A percentile compares a stretch with the other conserved stretches of the same genome.
These are phyloP conservation scores for Stagonosporopsis vannaccii DNA, from an alignment of 2,329 filamentous ascomycete genomes.

Conservation along the genomic window DNA sequence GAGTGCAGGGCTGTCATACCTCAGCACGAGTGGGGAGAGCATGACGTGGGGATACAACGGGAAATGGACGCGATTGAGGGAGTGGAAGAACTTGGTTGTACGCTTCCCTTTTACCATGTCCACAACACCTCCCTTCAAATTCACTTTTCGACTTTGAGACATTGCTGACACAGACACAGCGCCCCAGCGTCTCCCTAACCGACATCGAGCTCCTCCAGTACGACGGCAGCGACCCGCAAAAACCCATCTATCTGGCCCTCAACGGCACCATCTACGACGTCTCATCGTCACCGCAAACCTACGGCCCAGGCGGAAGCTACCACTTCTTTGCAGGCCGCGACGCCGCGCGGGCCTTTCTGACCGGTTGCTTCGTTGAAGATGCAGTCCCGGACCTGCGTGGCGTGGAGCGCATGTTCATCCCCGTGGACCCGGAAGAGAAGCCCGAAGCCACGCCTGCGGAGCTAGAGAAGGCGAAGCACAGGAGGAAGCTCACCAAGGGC, in stretches of 20 bases:
- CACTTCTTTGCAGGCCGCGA: constrained; percentile 86
- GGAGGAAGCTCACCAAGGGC: constrained; percentile 32
- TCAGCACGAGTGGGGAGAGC: constrained; percentile 72
- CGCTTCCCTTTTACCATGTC: constrained; percentile 1
- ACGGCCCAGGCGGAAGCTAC: constrained; percentile 81
- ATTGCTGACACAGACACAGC: constrained; percentile 35
- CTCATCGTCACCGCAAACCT: constrained; percentile 61
- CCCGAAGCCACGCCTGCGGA: constrained; percentile 30
- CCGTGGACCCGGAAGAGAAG: constrained; percentile 65
- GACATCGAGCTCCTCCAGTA: constrained; percentile 75
- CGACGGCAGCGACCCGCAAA: constrained; percentile 76
- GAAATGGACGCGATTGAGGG: constrained; percentile 47
- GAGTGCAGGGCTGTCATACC: constrained; percentile 76
- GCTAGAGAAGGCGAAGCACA: constrained; percentile 36
- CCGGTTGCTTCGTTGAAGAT: constrained; percentile 90
- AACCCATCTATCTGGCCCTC: constrained; percentile 89
- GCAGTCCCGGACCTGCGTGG: constrained; percentile 83
- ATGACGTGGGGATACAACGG: constrained; percentile 51
- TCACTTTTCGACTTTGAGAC: background rate
- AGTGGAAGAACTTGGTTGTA: constrained; percentile 46
- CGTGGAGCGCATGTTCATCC: constrained; percentile 82
- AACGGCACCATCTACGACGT: constrained; percentile 90
- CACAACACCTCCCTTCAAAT: background rate
- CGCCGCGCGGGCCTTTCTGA: constrained; percentile 87
- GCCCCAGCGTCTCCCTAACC: constrained; percentile 73